Evolutionary conservation across 148 eudicot species (phyloP), one percentile per base, ranked within the genome.

Genomic region (Fagopyrum tataricum): DNA sequence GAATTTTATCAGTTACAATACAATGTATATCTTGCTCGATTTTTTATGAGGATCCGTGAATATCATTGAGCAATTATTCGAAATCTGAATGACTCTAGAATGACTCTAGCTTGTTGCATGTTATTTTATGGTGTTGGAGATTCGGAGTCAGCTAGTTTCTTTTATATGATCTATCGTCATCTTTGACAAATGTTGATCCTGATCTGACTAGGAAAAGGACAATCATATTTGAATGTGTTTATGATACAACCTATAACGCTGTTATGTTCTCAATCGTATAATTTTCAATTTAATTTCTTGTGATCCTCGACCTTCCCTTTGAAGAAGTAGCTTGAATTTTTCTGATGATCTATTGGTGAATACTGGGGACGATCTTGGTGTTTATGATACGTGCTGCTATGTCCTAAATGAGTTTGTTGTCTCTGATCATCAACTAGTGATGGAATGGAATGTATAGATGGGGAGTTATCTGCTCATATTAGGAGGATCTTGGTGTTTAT

Each of bases 11-110:
- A 12, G 11, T 44, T 44, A 44, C 48, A 44, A 44, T 44, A 12
- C 48, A 12, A 44, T 13, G 3, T 37, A 31, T 64, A 37, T 5
- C 26, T 37, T 37, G 7, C 43, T 31, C 43, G 20, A 64, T 14
- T 64, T 37, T 55, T 46, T 18, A 1, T 6, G 7, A 7, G 20
- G 61, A 55, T 55, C 26, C 8, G 20, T 55, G 61, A 55, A 55
- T 55, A 23, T 31, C n/a, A 23, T 26, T 6, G 39, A 64, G 69
- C 69, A 4, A 26, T 37, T 37, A 14, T 64, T 13, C 13, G 44
- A 14, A 55, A 64, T 64, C 20, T 64, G 69, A 64, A 56, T 56
- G 62, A 31, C 62, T 21, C 1, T 56, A 23, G 69, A 64, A 56
- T 56, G 62, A 31, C 62, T 21, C 1, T 56, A 23, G 69, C 14